A percentile compares a stretch with the other conserved stretches of the same genome.
Conservation (phyloP, 768 basidiomycete species). For the Tulasnella calospora region DNA sequence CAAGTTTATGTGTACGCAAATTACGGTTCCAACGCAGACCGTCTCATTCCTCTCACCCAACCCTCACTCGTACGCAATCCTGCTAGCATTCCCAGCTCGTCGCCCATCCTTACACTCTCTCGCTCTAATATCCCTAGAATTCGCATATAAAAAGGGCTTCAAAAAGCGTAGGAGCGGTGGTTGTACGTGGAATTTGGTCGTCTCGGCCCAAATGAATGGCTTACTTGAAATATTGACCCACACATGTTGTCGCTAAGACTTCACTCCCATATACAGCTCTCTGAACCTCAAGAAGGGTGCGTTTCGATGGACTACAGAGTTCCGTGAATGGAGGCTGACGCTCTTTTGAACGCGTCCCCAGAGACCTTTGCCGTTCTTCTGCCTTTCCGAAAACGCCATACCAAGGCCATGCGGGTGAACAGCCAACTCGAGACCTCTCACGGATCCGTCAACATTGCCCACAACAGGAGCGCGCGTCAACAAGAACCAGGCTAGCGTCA, state of each 20-base stretch:
- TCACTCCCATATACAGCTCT: conserved; percentile 73
- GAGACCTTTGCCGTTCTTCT: conserved; percentile 88
- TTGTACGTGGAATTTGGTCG: conserved; percentile 42
- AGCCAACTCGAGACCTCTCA: conserved; percentile 61
- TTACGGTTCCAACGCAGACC: conserved; percentile 6
- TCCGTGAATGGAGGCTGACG: too few relatives aligned
- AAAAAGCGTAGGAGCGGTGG: conserved; percentile 64
- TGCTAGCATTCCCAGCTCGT: background rate
- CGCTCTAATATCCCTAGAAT: background rate
- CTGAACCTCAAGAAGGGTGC: conserved; percentile 84
- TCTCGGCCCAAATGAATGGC: background rate
- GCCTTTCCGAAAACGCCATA: conserved; percentile 93
- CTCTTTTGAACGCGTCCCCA: conserved; percentile 34
- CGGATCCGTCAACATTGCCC: conserved; percentile 79
- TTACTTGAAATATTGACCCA: conserved; percentile 17
- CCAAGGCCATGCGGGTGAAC: conserved; percentile 74
- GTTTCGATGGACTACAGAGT: conserved; percentile 26
- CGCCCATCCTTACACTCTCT: conserved; percentile 8
- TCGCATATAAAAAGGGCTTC: conserved; percentile 44
- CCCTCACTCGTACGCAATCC: background rate
- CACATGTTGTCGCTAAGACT: conserved; percentile 52
- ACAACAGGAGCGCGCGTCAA: conserved; percentile 88
- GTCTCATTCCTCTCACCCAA: conserved; percentile 11
- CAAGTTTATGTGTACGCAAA: conserved; percentile 75
- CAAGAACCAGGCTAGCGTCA: conserved; percentile 88